phyloP scores from a whole-genome alignment of 768 basidiomycete species.

The Amyloporia xantha region DNA sequence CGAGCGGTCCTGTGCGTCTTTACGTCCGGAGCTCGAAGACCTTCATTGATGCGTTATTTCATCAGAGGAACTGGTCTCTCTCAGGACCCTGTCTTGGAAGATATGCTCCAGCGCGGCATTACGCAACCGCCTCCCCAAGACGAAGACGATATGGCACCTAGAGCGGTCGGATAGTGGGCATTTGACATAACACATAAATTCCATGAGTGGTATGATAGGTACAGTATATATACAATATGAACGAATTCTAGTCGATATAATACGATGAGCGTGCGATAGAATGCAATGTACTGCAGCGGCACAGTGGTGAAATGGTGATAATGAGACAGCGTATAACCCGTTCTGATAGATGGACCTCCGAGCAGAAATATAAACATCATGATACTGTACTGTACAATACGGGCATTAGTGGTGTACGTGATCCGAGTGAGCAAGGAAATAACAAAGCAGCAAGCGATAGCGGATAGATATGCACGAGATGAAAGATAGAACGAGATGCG shows the following conservation, averaged over 20 bases:
- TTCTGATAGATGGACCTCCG: too few relatives aligned
- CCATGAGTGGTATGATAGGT: background rate
- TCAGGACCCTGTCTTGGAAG: constrained; percentile 38
- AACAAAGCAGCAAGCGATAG: background rate
- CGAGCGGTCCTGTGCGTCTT: constrained; percentile 50
- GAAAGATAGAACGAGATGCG: background rate
- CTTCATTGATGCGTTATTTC: background rate
- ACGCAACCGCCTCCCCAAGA: constrained; percentile 42
- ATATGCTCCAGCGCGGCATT: constrained; percentile 55
- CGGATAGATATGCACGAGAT: background rate
- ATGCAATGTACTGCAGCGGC: background rate
- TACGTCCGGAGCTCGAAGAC: background rate
- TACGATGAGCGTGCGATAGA: background rate
- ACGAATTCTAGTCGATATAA: background rate
- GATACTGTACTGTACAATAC: too few relatives aligned
- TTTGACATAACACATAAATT: background rate
- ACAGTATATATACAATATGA: background rate
- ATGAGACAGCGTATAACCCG: too few relatives aligned
- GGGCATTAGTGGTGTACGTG: too few relatives aligned
- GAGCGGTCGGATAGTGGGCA: constrained; percentile 1
- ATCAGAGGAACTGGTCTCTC: constrained; percentile 39
- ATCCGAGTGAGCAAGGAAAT: too few relatives aligned
- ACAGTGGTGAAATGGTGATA: background rate
- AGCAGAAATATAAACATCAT: too few relatives aligned
- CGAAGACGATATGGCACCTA: constrained; percentile 20